phyloP scores from a whole-genome alignment of 768 basidiomycete genomes.

The Lentinula raphanica region DNA sequence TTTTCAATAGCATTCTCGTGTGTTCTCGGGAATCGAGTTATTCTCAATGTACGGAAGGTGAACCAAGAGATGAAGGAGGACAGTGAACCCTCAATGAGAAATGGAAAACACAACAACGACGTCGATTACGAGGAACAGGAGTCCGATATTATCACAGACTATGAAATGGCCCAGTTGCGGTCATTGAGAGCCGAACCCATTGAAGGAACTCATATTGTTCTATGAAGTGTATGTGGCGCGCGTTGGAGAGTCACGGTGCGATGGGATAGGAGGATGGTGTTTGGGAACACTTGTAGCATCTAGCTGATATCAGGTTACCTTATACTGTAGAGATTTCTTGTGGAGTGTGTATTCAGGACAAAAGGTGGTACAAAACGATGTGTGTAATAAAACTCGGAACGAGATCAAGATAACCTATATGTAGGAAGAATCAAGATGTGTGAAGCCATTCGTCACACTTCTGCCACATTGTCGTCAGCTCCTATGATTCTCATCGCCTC shows the following conservation, averaged over 20 bases:
- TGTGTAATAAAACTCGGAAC: not conserved
- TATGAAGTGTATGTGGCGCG: not conserved
- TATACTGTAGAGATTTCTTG: not conserved
- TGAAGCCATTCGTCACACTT: not conserved
- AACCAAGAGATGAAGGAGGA: conserved; percentile 22
- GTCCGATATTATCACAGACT: conserved; percentile 17
- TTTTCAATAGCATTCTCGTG: conserved; percentile 57
- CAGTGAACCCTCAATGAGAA: not conserved
- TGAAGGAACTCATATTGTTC: not conserved
- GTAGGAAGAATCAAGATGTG: not conserved
- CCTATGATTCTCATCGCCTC: not conserved
- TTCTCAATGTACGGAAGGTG: conserved; percentile 47
- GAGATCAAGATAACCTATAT: not conserved
- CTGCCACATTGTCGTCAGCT: not conserved
- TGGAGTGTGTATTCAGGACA: not conserved
- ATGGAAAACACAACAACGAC: not conserved
- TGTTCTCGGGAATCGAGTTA: conserved; percentile 51
- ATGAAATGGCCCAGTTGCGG: conserved; percentile 31
- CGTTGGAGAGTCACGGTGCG: no score
- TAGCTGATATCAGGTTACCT: not conserved
- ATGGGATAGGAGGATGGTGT: no score
- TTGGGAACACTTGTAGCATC: not conserved
- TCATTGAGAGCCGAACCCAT: conserved; percentile 22
- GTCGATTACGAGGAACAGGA: not conserved
- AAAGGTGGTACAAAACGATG: no score